Evolutionary conservation across 495 filamentous ascomycete species (phyloP).

Genomic region (Annulohypoxylon bovei): DNA sequence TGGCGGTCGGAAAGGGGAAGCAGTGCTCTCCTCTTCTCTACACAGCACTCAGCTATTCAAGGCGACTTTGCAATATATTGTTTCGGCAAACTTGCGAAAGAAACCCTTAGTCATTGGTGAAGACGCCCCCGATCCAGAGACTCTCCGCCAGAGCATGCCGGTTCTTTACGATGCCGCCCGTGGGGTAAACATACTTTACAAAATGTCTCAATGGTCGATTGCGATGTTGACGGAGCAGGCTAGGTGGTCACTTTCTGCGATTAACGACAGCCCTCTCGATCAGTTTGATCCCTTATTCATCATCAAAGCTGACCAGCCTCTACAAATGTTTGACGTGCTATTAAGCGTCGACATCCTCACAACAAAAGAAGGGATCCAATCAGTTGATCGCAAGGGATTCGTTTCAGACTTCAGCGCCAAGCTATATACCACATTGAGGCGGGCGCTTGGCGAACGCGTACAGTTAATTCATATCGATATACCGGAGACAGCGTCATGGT

Average conservation of each 20-base stretch:
- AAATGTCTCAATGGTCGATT: conserved; percentile 91
- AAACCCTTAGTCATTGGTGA: conserved; percentile 68
- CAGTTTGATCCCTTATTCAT: conserved; percentile 88
- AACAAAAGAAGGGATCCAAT: conserved; percentile 38
- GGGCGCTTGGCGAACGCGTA: conserved; percentile 79
- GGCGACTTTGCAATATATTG: conserved; percentile 83
- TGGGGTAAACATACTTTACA: conserved; percentile 85
- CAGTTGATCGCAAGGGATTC: conserved; percentile 46
- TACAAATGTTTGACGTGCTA: conserved; percentile 76
- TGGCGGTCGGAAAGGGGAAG: conserved; percentile 72
- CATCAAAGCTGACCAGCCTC: conserved; percentile 70
- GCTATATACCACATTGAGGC: conserved; percentile 69
- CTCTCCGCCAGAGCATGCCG: conserved; percentile 48
- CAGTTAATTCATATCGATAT: conserved; percentile 68
- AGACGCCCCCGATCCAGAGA: conserved; percentile 44
- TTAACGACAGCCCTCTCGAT: conserved; percentile 77
- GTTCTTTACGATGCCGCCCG: conserved; percentile 75
- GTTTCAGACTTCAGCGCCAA: conserved; percentile 53
- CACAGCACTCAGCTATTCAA: conserved; percentile 97
- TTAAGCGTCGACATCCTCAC: conserved; percentile 46
- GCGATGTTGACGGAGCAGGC: conserved; percentile 75
- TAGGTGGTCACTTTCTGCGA: conserved; percentile 70
- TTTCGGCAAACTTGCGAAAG: conserved; percentile 71
- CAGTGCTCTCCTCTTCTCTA: conserved; percentile 78
- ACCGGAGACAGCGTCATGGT: conserved; percentile 55